Evolutionary conservation across 805 yeast species (phyloP), one percentile per base, ranked within the genome.

Genomic region (Kluyveromyces nonfermentans): DNA sequence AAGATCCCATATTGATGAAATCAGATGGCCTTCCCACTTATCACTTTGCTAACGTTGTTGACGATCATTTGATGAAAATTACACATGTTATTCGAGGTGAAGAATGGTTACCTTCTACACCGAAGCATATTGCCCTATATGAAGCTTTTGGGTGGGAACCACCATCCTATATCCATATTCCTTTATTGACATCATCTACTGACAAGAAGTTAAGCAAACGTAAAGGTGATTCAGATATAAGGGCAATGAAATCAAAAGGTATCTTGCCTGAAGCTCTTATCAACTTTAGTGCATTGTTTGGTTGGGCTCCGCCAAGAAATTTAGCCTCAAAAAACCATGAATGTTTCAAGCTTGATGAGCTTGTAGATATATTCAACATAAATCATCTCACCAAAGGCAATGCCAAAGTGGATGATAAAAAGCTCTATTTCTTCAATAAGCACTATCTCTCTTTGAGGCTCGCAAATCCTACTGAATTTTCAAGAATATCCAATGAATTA

Each of bases 41-140:
- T 55, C 99, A 93, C 64, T 81, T 93, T 56, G 98, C 98, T 14
- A 90, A 86, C 56, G 96, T 93, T 6, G 77, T 93, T 3, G 99
- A 93, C 59, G 99, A 93, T 59, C 94, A 89, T 60, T 65, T 85
- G 38, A 93, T 93, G 98, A 63, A 78, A 37, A 84, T 93, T 36
- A 85, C 96, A 0, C 97, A 93, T 63, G 98, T 93, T 7, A 79
- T 93, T 5, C 72, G 99, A 52, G 99, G 99, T 30, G 98, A 93
- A 57, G 98, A 93, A 62, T 93, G 99, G 98, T 67, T 93, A 9
- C 84, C 95, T 1, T 86, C 97, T 0, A 93, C 98, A 0, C 96
- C 97, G 2, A 90, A 89, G 54, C 98, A 93, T 56, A 72, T 88
- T 37, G 90, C 96, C 0, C 61, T 93, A 41, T 94, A 93, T 59